Evolutionary conservation across 1,284 basidiomycete species (phyloP), one percentile per base, ranked within the genome.

Genomic region (Coniferiporia weirii): DNA sequence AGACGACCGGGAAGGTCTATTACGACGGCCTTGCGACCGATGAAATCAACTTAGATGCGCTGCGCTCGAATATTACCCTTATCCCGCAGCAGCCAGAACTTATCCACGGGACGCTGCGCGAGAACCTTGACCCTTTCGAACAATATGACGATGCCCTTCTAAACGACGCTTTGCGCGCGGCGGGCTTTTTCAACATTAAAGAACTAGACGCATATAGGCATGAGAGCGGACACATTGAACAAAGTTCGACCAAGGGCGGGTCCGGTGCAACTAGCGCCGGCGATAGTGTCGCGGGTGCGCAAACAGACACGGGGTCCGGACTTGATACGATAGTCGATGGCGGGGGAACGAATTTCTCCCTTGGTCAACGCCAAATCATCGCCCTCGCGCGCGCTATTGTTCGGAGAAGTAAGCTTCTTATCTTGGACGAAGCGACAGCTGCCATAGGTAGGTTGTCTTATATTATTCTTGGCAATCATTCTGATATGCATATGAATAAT

Each of bases 111-210:
- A 65, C 64, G 1, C 35, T 69, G 19, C 66, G 67, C 19, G 59
- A 63, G 12, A 69, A 69, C 50, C 49, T 69, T 12, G 67, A 69
- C 52, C 80, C 79, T 0, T 79, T 79, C 63, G 75, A 71, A 27
- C 72, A 75, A 60, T 72, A 75, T 64, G 77, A 80, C 45, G 79
- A 82, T 63, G 72, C 71, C n/a, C 71, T 72, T 54, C 72, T 82
- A 40, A 77, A 79, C 67, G 75, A 73, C 56, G 78, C 78, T 5
- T 70, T 81, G 1, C 71, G 77, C 57, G 69, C 75, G 7, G 76
- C 78, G 38, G 76, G 78, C 48, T 68, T 80, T 1, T 61, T 64
- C 54, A 60, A 60, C 12, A 47, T 66, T 1, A 66, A 66, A 43
- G 57, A 62, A 15, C 27, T 45, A 8, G 40, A 38, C 19, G 22